A percentile compares a stretch with the other conserved stretches of the same genome.
These are phyloP conservation scores for Nematodospora valgi DNA, from an alignment of 805 yeast species.

Conservation along the genomic window DNA sequence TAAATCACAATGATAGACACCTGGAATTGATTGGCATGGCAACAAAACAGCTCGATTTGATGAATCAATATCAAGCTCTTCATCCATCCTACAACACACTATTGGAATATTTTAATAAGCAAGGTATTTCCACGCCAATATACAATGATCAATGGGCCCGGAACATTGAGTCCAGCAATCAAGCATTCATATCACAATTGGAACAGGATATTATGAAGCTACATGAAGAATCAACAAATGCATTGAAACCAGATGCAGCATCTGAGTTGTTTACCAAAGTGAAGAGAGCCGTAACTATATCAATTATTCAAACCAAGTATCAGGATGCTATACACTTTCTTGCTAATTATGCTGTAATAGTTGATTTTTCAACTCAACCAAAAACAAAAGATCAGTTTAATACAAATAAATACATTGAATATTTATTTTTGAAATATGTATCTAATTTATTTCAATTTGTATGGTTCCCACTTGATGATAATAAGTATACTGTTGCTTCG, in stretches of 20 bases:
- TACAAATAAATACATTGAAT: conserved; percentile 26
- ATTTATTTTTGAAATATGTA: conserved; percentile 23
- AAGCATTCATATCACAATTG: neutral
- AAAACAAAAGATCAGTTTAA: conserved; percentile 16
- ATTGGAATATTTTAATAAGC: conserved; percentile 5
- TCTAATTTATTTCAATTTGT: conserved; percentile 16
- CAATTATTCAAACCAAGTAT: conserved; percentile 17
- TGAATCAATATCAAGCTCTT: conserved; percentile 21
- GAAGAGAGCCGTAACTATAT: conserved; percentile 8
- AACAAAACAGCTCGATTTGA: conserved; percentile 12
- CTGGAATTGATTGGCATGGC: conserved; percentile 3
- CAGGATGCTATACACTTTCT: conserved; percentile 16
- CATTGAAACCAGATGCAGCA: neutral
- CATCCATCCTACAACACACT: conserved; percentile 16
- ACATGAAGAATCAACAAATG: neutral
- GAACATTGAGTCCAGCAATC: conserved; percentile 1
- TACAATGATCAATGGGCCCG: conserved; percentile 7
- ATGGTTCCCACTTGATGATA: conserved; percentile 10
- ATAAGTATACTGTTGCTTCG: conserved; percentile 4
- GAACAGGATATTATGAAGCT: neutral
- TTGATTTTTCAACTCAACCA: conserved; percentile 25
- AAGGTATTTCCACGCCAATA: neutral
- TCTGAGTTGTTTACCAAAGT: conserved; percentile 3
- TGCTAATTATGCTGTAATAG: conserved; percentile 14
- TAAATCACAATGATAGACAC: neutral